These are phyloP conservation scores for Medakamo hakoo DNA, from an alignment of 139 green algal genomes.

Conservation along the genomic window DNA sequence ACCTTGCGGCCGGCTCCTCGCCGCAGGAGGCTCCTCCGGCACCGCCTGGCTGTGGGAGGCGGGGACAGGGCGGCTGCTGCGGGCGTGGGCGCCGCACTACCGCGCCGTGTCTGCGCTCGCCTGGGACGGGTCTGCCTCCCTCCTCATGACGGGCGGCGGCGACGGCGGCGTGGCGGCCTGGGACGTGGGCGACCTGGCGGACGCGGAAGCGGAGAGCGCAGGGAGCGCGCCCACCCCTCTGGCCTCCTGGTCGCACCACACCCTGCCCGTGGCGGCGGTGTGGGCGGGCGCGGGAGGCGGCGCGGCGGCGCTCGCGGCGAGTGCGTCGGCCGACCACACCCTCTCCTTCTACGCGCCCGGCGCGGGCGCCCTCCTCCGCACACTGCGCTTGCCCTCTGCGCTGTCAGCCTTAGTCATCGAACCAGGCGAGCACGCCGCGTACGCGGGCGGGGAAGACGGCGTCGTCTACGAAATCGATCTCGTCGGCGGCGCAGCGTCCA, in stretches of 20 bases:
- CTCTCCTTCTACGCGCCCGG: conserved; percentile 46
- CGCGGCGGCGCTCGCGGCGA: conserved; percentile 38
- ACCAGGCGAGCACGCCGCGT: conserved; percentile 53
- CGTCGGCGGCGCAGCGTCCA: conserved; percentile 1
- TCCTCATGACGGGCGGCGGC: conserved; percentile 62
- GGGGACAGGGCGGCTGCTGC: conserved; percentile 50
- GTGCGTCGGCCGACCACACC: conserved; percentile 51
- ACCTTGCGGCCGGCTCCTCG: conserved; percentile 32
- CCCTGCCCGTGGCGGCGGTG: conserved; percentile 58
- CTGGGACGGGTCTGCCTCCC: conserved; percentile 37
- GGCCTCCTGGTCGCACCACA: conserved; percentile 71
- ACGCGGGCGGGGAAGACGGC: conserved; percentile 54
- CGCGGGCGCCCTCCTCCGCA: conserved; percentile 34
- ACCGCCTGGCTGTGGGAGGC: conserved; percentile 62
- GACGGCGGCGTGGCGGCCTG: conserved; percentile 63
- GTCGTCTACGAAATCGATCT: conserved; percentile 55
- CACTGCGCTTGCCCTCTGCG: conserved; percentile 35
- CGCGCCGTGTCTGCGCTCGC: conserved; percentile 52
- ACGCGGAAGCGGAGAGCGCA: conserved; percentile 13
- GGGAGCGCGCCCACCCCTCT: conserved; percentile 21
- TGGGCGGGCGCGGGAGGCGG: conserved; percentile 25
- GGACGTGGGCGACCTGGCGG: conserved; percentile 55
- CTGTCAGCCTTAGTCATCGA: conserved; percentile 38
- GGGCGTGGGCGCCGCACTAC: conserved; percentile 75
- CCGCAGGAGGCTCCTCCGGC: conserved; percentile 45